Percentiles rank a stretch among this genome's conserved stretches.
Conservation (phyloP, 768 basidiomycete species). For the Termitomyces sp. region DNA sequence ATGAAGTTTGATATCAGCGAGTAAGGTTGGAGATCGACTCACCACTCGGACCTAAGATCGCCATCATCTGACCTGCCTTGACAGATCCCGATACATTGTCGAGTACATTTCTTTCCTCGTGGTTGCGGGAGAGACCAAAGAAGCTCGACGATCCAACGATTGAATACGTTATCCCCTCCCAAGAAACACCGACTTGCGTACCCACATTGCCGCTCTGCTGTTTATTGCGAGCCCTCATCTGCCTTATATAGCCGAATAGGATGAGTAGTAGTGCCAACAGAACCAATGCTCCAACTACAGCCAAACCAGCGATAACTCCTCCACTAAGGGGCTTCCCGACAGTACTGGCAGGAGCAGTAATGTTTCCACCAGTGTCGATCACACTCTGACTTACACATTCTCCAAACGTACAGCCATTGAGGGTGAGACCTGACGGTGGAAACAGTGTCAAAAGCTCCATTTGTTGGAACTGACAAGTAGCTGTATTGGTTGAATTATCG, state of each 20-base stretch:
- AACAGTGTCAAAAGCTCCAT: conserved; percentile 59
- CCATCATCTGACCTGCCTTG: conserved; percentile 80
- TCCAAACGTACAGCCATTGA: conserved; percentile 75
- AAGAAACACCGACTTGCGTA: conserved; percentile 59
- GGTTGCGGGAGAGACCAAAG: conserved; percentile 10
- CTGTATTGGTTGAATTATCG: conserved; percentile 35
- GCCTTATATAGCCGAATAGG: conserved; percentile 52
- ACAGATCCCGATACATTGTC: conserved; percentile 66
- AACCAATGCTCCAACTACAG: conserved; percentile 69
- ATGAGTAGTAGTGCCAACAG: conserved; percentile 54
- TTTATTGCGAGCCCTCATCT: conserved; percentile 53
- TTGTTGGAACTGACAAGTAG: conserved; percentile 78
- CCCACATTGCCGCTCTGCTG: conserved; percentile 31
- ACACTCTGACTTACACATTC: conserved; percentile 84
- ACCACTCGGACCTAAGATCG: conserved; percentile 90
- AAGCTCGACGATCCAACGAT: conserved; percentile 30
- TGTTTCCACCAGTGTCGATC: conserved; percentile 49
- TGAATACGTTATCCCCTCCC: conserved; percentile 64
- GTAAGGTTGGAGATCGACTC: conserved; percentile 11
- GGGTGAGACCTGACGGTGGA: conserved; percentile 62
- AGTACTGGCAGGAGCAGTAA: conserved; percentile 21
- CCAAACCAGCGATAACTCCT: conserved; percentile 89
- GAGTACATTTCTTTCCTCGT: conserved; percentile 60
- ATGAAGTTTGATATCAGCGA: background rate
- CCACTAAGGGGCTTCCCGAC: conserved; percentile 50